Evolutionary conservation across 106 monocot genomes (phyloP).

Genomic region (Apostasia shenzhenica): DNA sequence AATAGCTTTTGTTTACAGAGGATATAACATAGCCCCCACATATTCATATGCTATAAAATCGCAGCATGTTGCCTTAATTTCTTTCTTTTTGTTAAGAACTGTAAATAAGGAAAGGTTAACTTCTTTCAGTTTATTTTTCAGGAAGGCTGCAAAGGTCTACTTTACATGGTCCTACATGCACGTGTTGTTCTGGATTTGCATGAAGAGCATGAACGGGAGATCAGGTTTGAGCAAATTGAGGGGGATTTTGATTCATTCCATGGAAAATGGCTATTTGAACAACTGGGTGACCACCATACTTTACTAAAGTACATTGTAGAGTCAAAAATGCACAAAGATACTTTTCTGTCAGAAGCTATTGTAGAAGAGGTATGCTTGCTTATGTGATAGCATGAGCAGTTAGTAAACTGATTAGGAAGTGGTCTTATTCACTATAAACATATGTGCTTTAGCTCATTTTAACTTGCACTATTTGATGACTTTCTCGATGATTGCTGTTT

Average conservation of each 20-base stretch:
- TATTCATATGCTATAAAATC: no score
- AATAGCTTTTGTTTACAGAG: no score
- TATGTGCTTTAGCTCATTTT: no score
- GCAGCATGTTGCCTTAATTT: no score
- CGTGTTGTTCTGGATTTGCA: constrained; percentile 83
- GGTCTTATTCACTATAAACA: no score
- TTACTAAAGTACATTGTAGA: constrained; percentile 87
- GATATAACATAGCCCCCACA: no score
- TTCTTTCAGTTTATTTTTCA: constrained; percentile 15
- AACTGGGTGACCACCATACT: constrained; percentile 84
- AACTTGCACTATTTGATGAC: no score
- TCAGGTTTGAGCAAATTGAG: constrained; percentile 89
- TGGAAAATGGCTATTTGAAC: constrained; percentile 88
- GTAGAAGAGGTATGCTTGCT: constrained; percentile 66
- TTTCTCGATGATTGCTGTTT: no score
- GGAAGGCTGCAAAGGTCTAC: constrained; percentile 96
- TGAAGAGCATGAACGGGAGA: constrained; percentile 67
- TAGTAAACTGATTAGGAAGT: not conserved
- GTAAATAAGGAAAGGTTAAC: no score
- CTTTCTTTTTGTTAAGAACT: no score
- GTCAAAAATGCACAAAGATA: constrained; percentile 77
- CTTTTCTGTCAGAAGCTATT: constrained; percentile 87
- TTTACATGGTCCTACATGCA: constrained; percentile 96
- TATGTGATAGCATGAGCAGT: not conserved
- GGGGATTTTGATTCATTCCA: constrained; percentile 89